Evolutionary conservation across 1,139 yeast species (phyloP), one percentile per base, ranked within the genome.

Genomic region (Suhomyces kunorum): DNA sequence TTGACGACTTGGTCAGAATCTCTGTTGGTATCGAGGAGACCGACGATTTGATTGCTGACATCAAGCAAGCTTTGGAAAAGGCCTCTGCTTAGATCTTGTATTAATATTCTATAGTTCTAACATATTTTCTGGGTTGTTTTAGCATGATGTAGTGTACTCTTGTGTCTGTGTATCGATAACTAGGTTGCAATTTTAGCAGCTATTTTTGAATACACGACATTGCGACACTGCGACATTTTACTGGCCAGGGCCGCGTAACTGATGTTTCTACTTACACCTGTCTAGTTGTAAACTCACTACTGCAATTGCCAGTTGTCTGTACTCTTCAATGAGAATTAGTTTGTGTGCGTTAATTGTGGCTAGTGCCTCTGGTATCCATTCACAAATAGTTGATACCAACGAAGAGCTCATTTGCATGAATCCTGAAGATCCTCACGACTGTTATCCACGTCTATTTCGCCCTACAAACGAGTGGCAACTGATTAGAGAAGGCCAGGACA

Each of bases 11-110:
- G 64, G 74, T 87, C 54, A 81, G 96, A 73, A 71, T 87, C 46
- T 80, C 88, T 47, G 92, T 87, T 44, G 96, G 96, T 69, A 84
- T 87, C 51, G 96, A 88, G 70, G 95, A 87, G 54, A 68, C 79
- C 46, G 86, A 81, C 27, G 96, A 87, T 58, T 74, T 87, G 63
- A 68, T 87, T 48, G 74, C 69, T n/a, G 95, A 87, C 57, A 66
- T 87, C 53, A 71, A 78, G 60, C 81, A 80, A 63, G 95, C 95
- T 40, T 73, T 87, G 54, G 70, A 71, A 44, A 54, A 47, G 41
- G 61, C 58, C 34, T 30, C 48, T 28, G 40, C 38, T 39, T 34
- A 35, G 26, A 15, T 8, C 23, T n/a, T 33, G 38, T 29, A 34
- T 34, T 29, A 29, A 38, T 37, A 32, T 32, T n/a, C 27, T 31